Evolutionary conservation across 164 flowering plant species (phyloP).

Genomic region (Buxus sempervirens): DNA sequence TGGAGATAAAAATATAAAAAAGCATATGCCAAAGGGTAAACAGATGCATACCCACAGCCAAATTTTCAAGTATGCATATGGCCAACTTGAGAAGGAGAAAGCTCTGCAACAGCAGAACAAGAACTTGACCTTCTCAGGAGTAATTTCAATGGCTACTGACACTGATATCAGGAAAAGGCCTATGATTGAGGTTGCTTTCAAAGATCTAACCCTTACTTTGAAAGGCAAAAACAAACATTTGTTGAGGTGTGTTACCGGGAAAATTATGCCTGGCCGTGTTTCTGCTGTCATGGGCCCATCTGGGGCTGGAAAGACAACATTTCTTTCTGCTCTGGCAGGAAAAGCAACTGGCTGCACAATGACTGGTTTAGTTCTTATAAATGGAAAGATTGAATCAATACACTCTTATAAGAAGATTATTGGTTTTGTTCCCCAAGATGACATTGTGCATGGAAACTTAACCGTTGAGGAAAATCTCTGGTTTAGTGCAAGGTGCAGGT

Average conservation of each 20-base stretch:
- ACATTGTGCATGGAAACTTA: constrained; percentile 96
- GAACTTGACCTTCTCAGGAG: constrained; percentile 82
- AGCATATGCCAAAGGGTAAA: constrained; percentile 62
- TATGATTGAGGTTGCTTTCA: constrained; percentile 79
- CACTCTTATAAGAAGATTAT: constrained; percentile 84
- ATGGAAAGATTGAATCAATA: constrained; percentile 74
- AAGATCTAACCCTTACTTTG: constrained; percentile 86
- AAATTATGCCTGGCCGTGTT: constrained; percentile 83
- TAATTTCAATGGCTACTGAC: constrained; percentile 85
- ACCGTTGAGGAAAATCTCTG: constrained; percentile 96
- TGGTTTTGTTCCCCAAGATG: constrained; percentile 99
- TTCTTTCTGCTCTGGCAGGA: constrained; percentile 91
- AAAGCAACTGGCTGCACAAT: constrained; percentile 68
- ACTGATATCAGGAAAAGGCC: constrained; percentile 69
- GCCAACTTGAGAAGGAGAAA: constrained; percentile 95
- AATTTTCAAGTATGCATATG: constrained; percentile 95
- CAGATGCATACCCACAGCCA: constrained; percentile 82
- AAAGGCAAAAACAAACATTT: constrained; percentile 77
- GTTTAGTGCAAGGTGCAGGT: constrained; percentile 98
- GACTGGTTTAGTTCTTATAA: constrained; percentile 70
- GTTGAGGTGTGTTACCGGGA: constrained; percentile 86
- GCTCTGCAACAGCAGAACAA: constrained; percentile 72
- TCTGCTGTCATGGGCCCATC: constrained; percentile 99
- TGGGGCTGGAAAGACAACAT: constrained; percentile 99
- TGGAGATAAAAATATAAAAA: constrained; percentile 69